Percentiles rank a stretch among this genome's conserved stretches.
phyloP scores from a whole-genome alignment of 2,329 filamentous ascomycete species.

The Hymenoscyphus salicellus region DNA sequence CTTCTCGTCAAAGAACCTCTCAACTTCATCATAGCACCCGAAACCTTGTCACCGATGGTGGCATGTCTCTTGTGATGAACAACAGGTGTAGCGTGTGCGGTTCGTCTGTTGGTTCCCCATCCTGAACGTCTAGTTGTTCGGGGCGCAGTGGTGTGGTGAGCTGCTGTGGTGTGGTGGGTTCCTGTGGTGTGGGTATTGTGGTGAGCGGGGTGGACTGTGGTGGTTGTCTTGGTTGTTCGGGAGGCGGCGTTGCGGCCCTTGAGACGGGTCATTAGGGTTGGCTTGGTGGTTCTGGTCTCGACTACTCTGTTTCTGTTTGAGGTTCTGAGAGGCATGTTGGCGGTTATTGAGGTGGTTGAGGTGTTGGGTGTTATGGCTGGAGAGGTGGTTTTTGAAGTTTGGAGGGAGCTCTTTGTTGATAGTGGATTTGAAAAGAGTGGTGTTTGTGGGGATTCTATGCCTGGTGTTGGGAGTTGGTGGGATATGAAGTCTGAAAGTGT shows the following conservation, averaged over 20 bases:
- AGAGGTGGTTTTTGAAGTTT: conserved; percentile 5
- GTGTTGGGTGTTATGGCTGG: neutral
- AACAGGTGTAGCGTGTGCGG: conserved; percentile 39
- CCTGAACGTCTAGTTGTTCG: conserved; percentile 21
- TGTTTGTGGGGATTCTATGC: neutral
- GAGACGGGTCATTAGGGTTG: conserved; percentile 54
- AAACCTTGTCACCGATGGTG: conserved; percentile 72
- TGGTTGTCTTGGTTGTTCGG: conserved; percentile 32
- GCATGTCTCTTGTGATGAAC: conserved; percentile 67
- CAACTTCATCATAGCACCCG: conserved; percentile 70
- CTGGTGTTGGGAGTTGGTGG: neutral
- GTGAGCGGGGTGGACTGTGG: conserved; percentile 24
- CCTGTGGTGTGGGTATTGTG: conserved; percentile 6
- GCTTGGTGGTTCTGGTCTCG: conserved; percentile 41
- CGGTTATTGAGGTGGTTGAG: neutral
- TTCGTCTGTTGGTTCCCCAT: conserved; percentile 29
- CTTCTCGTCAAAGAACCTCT: conserved; percentile 66
- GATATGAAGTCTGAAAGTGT: conserved; percentile 10
- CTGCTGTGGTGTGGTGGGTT: conserved; percentile 7
- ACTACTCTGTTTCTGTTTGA: conserved; percentile 37
- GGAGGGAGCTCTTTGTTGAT: conserved; percentile 9
- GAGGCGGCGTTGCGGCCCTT: conserved; percentile 41
- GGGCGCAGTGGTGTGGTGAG: neutral
- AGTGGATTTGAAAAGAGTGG: neutral
- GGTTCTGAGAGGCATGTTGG: conserved; percentile 7